Conservation (phyloP, 2,329 filamentous ascomycete genomes). For the Talaromyces atroroseus region DNA sequence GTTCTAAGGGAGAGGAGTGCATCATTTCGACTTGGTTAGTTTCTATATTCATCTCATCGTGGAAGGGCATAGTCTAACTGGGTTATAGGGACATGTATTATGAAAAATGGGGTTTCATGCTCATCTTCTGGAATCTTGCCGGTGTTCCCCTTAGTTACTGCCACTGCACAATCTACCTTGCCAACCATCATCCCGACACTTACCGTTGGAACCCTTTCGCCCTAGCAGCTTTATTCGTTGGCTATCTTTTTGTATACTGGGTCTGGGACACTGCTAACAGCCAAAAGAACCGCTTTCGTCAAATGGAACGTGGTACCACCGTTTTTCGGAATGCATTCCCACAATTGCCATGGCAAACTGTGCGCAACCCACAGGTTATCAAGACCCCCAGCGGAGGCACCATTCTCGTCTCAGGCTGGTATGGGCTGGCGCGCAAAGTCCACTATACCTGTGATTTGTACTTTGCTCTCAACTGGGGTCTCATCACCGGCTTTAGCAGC, state of each 20-base stretch:
- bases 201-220: slow-evolving; percentile 71
- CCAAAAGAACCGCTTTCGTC: slow-evolving; percentile 89
- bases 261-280: slow-evolving; percentile 89
- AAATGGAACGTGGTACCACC: slow-evolving; percentile 65
- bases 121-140: slow-evolving; percentile 95
- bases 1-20: slow-evolving; percentile 84
- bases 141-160: slow-evolving; percentile 89
- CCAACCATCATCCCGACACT: slow-evolving; percentile 70
- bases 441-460: slow-evolving; percentile 77
- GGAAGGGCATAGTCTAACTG: background rate
- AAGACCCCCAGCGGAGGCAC: slow-evolving; percentile 66
- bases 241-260: slow-evolving; percentile 83
- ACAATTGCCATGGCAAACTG: slow-evolving; percentile 79
- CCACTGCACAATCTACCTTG: slow-evolving; percentile 86
- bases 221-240: slow-evolving; percentile 58
- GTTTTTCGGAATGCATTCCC: slow-evolving; percentile 75
- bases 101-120: slow-evolving; percentile 96
- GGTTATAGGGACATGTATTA: slow-evolving; percentile 80
- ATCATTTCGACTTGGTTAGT: slow-evolving; percentile 76
- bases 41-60: background rate
- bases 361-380: slow-evolving; percentile 76
- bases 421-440: slow-evolving; percentile 70
- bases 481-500: slow-evolving; percentile 74
- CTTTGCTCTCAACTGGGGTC: slow-evolving; percentile 71
- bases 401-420: slow-evolving; percentile 82